Conservation (phyloP, 129 eudicot genomes). For the Chrysanthemum lavandulifolium region DNA sequence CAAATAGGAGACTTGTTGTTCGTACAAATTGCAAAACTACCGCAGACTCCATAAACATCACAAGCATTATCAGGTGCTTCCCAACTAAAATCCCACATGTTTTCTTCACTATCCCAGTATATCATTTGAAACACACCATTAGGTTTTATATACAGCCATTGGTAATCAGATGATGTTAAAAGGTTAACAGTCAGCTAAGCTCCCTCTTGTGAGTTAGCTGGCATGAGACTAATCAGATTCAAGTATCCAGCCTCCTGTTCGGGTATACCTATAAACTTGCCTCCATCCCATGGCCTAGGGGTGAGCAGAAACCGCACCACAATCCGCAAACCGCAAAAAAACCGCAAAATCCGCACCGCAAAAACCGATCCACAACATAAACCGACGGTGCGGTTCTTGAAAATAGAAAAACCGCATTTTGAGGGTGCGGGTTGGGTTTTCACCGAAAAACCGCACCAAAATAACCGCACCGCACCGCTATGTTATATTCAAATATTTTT, state of each 20-base stretch:
- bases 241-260: slow-evolving; percentile 14
- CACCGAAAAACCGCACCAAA: no score
- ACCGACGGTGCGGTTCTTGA: no score
- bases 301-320: no score
- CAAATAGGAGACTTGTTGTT: slow-evolving; percentile 14
- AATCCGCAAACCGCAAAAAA: no score
- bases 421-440: no score
- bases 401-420: no score
- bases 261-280: slow-evolving; percentile 29
- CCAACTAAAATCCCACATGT: slow-evolving; percentile 22
- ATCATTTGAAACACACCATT: slow-evolving; percentile 4
- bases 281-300: slow-evolving; percentile 38
- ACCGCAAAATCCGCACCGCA: no score
- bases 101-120: neutral
- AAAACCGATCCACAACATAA: no score
- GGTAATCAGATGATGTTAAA: neutral
- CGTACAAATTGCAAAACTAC: slow-evolving; percentile 28
- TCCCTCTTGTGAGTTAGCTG: slow-evolving; percentile 6
- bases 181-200: slow-evolving; percentile 10
- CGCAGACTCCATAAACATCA: slow-evolving; percentile 37
- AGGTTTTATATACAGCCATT: neutral
- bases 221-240: neutral
- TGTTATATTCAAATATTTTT: no score
- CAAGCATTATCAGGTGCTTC: slow-evolving; percentile 26
- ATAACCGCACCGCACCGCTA: no score